Evolutionary conservation across 2,329 filamentous ascomycete species (phyloP).

Genomic region (Hansfordia pulvinata): DNA sequence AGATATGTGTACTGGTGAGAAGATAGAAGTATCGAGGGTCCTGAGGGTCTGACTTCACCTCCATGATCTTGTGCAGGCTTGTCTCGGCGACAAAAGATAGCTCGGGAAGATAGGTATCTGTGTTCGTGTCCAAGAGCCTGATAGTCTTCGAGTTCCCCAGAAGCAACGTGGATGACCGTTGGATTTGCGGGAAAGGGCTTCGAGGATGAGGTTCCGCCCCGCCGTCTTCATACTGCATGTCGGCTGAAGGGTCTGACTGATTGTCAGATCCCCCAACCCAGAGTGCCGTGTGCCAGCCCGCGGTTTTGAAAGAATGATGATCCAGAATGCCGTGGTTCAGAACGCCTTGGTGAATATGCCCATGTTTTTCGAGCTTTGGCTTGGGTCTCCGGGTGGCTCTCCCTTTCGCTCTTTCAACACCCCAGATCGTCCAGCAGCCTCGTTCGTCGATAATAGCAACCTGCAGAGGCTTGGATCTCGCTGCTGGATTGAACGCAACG

Average conservation of each 20-base stretch:
- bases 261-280: slow-evolving; percentile 23
- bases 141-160: slow-evolving; percentile 15
- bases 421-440: slow-evolving; percentile 57
- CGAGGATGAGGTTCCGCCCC: slow-evolving; percentile 6
- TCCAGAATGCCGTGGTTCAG: slow-evolving; percentile 17
- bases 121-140: slow-evolving; percentile 13
- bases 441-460: slow-evolving; percentile 51
- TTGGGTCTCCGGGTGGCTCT: slow-evolving; percentile 19
- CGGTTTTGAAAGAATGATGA: slow-evolving; percentile 17
- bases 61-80: slow-evolving; percentile 11
- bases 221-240: slow-evolving; percentile 20
- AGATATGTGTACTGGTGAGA: slow-evolving; percentile 14
- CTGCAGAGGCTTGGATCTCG: slow-evolving; percentile 37
- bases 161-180: slow-evolving; percentile 43
- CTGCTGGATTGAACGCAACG: slow-evolving; percentile 46
- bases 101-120: slow-evolving; percentile 12
- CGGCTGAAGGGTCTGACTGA: too few relatives aligned
- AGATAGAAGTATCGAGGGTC: slow-evolving; percentile 16
- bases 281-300: slow-evolving; percentile 28
- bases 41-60: slow-evolving; percentile 11
- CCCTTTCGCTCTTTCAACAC: slow-evolving; percentile 28
- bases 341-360: slow-evolving; percentile 28
- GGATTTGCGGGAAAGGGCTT: slow-evolving; percentile 19
- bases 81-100: slow-evolving; percentile 9
- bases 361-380: slow-evolving; percentile 21